Evolutionary conservation across 345 rosid genomes (phyloP), one percentile per base, ranked within the genome.

Genomic region (Raphanus sativus): DNA sequence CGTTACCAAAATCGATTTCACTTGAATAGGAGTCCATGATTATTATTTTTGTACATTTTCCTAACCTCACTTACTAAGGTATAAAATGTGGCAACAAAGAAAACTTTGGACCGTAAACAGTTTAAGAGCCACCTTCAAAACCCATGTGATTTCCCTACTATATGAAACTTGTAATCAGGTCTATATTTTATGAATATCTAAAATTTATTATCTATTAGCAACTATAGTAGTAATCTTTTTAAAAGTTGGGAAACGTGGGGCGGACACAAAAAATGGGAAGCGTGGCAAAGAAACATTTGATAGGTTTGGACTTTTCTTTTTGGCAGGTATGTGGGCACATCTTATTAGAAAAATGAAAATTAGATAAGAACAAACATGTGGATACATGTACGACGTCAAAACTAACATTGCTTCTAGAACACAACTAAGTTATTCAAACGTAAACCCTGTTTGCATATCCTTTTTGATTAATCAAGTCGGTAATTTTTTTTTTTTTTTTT

Each of bases 321-420:
- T 48, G 54, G 59, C 59, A 54, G 10, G 59, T 54, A 54, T 2
- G 4, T 16, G 25, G 60, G 60, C 60, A 55, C 60, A 55, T 55
- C 28, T 55, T 8, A 17, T 55, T 55, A 55, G 60, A 55, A 17
- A 55, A 15, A 16, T 55, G 28, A 17, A 55, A 55, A 17, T 17
- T 55, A 17, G 60, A 55, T 55, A 55, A 55, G 60, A 55, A 55
- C 60, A 55, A 55, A 55, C 26, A 70, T 52, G 65, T 77, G 80
- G 70, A 77, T 75, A 38, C 70, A 63, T 45, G 76, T 70, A 38
- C 67, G 76, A 55, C 52, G 52, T 25, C 30, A 24, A 65, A 68
- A 61, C 26, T 10, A 36, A 21, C 61, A 24, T 42, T 65, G 54
- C 76, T 77, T 77, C 81, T 71, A 71, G 81, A 60, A 71, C 12